Conservation (phyloP, 1,284 basidiomycete genomes). For the Veloboletus limbatus region DNA sequence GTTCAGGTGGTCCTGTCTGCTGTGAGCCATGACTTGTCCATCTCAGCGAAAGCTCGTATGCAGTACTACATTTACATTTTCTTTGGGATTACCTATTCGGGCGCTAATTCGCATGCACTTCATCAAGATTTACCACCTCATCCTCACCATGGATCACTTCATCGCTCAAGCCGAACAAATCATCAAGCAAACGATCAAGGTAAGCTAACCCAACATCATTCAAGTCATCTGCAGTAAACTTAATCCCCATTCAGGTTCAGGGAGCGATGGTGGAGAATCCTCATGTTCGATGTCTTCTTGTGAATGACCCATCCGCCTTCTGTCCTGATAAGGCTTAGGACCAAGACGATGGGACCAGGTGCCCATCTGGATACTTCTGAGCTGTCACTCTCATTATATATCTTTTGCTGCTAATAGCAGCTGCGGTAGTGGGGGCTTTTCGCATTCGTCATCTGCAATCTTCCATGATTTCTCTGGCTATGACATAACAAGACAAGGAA, state of each 20-base stretch:
- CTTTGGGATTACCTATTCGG: slow-evolving; percentile 14
- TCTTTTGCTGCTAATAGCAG: too few relatives aligned
- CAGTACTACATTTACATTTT: slow-evolving; percentile 21
- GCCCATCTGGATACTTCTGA: slow-evolving; percentile 21
- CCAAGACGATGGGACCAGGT: not conserved
- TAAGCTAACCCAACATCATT: slow-evolving; percentile 27
- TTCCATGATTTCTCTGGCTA: too few relatives aligned
- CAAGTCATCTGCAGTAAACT: slow-evolving; percentile 3
- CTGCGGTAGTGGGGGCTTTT: too few relatives aligned
- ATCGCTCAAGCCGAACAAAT: slow-evolving; percentile 52
- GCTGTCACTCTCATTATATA: slow-evolving; percentile 37
- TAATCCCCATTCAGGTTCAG: slow-evolving; percentile 19
- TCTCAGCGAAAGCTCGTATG: slow-evolving; percentile 40
- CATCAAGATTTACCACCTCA: slow-evolving; percentile 51
- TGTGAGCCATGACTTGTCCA: slow-evolving; percentile 51
- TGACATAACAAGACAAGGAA: too few relatives aligned
- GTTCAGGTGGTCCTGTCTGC: slow-evolving; percentile 46
- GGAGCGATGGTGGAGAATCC: slow-evolving; percentile 30
- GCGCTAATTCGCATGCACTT: slow-evolving; percentile 11
- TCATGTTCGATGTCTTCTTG: slow-evolving; percentile 24
- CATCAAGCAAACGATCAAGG: slow-evolving; percentile 50
- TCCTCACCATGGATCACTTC: slow-evolving; percentile 49
- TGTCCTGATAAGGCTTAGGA: slow-evolving; percentile 13
- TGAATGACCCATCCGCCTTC: slow-evolving; percentile 21
- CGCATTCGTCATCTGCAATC: too few relatives aligned